Evolutionary conservation across 768 basidiomycete species (phyloP).

Genomic region (Mycena albidolilacea): DNA sequence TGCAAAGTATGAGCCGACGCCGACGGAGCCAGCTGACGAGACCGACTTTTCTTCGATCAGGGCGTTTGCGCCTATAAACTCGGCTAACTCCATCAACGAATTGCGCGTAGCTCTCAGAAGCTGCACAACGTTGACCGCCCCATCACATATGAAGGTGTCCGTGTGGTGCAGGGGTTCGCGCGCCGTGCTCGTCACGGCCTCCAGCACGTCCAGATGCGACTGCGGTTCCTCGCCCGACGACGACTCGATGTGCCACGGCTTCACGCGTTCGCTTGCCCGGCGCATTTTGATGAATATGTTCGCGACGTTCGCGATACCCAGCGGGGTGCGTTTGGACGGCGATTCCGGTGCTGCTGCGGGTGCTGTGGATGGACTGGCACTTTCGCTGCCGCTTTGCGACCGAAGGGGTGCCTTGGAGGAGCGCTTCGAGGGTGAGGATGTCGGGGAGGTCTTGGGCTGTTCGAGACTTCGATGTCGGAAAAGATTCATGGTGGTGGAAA

Average conservation of each 20-base stretch:
- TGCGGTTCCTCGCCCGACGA: slow-evolving; percentile 56
- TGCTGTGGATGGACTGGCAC: slow-evolving; percentile 9
- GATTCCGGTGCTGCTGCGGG: slow-evolving; percentile 16
- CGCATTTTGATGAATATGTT: slow-evolving; percentile 70
- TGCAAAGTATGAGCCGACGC: slow-evolving; percentile 45
- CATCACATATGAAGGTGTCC: slow-evolving; percentile 70
- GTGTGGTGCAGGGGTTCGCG: slow-evolving; percentile 46
- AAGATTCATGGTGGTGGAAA: slow-evolving; percentile 28
- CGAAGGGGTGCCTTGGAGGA: slow-evolving; percentile 17
- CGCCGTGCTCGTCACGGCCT: slow-evolving; percentile 42
- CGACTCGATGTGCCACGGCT: slow-evolving; percentile 49
- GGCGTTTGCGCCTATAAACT: slow-evolving; percentile 67
- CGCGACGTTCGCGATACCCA: slow-evolving; percentile 60
- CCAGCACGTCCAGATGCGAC: slow-evolving; percentile 54
- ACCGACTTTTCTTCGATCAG: slow-evolving; percentile 82
- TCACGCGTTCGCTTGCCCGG: slow-evolving; percentile 49
- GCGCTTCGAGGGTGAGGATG: slow-evolving; percentile 26
- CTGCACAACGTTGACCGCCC: slow-evolving; percentile 72
- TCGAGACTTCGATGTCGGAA: slow-evolving; percentile 32
- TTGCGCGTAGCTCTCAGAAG: slow-evolving; percentile 71
- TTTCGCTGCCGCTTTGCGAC: slow-evolving; percentile 14
- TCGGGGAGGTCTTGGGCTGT: slow-evolving; percentile 18
- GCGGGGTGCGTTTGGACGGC: slow-evolving; percentile 38
- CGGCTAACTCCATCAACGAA: slow-evolving; percentile 65
- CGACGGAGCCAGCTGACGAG: slow-evolving; percentile 9